phyloP scores from a whole-genome alignment of 192 early-diverging fungal genomes.

The Gonapodya sp. region DNA sequence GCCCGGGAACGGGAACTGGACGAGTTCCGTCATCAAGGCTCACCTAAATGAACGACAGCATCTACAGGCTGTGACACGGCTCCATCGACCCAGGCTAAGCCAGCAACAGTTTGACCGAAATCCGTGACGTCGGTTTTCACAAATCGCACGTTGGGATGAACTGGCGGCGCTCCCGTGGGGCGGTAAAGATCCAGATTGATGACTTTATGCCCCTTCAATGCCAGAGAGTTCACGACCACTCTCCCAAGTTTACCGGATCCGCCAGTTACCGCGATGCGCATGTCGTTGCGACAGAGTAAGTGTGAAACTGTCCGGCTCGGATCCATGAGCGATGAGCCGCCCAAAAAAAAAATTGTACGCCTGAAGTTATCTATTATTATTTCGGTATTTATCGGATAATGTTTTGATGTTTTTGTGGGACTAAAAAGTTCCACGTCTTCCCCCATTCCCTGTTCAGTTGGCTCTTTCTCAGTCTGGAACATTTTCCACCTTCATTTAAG shows the following conservation, averaged over 20 bases:
- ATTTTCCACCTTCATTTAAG: too few relatives aligned
- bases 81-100: not conserved
- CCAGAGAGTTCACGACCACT: not conserved
- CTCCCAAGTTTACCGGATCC: conserved; percentile 4
- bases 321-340: too few relatives aligned
- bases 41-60: not conserved
- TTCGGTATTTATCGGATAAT: too few relatives aligned
- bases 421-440: too few relatives aligned
- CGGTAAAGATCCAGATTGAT: not conserved
- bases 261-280: conserved; percentile 5
- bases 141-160: not conserved
- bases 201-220: not conserved
- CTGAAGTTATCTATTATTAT: too few relatives aligned
- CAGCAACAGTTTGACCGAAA: not conserved
- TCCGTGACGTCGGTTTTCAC: not conserved
- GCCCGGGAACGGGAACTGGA: not conserved
- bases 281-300: not conserved
- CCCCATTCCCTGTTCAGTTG: too few relatives aligned
- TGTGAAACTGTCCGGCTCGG: too few relatives aligned
- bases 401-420: too few relatives aligned
- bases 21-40: not conserved
- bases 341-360: too few relatives aligned
- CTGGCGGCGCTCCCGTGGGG: not conserved
- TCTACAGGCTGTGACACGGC: not conserved
- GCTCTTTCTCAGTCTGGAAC: too few relatives aligned